These are phyloP conservation scores for Solanum peruvianum DNA, from an alignment of 257 asterid genomes.

Conservation along the genomic window DNA sequence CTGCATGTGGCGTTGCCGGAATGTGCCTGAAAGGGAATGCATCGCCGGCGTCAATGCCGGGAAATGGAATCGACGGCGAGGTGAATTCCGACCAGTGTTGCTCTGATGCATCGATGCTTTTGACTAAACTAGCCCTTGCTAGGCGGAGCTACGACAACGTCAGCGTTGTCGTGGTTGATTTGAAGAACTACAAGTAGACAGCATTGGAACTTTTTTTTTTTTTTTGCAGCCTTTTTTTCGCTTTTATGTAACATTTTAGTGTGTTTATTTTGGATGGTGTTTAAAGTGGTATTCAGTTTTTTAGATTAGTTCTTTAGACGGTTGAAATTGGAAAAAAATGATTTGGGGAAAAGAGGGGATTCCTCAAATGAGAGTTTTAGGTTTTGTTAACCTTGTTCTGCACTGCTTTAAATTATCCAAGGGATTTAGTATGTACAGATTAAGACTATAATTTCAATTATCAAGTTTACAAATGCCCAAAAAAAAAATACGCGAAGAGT, in stretches of 20 bases:
- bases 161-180: slow-evolving; percentile 54
- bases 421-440: not conserved
- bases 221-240: too few relatives aligned
- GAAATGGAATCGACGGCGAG: not conserved
- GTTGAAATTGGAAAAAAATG: not conserved
- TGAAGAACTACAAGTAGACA: slow-evolving; percentile 17
- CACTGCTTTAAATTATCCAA: not conserved
- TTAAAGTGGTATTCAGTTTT: not conserved
- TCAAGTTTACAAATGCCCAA: not conserved
- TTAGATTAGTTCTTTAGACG: not conserved
- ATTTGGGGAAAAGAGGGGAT: not conserved
- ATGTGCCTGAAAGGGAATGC: slow-evolving; percentile 39
- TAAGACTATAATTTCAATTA: not conserved
- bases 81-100: slow-evolving; percentile 32
- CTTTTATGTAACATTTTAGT: not conserved
- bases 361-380: not conserved
- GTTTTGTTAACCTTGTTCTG: not conserved
- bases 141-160: slow-evolving; percentile 58
- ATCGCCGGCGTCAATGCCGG: not conserved
- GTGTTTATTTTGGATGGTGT: not conserved
- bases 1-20: slow-evolving; percentile 51
- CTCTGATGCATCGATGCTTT: slow-evolving; percentile 42
- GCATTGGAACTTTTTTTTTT: not conserved
- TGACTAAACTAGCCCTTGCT: slow-evolving; percentile 63
- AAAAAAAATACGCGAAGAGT: not conserved